Evolutionary conservation across 352 stramenopile species (phyloP), one percentile per base, ranked within the genome.

Genomic region (Pythium sp.): DNA sequence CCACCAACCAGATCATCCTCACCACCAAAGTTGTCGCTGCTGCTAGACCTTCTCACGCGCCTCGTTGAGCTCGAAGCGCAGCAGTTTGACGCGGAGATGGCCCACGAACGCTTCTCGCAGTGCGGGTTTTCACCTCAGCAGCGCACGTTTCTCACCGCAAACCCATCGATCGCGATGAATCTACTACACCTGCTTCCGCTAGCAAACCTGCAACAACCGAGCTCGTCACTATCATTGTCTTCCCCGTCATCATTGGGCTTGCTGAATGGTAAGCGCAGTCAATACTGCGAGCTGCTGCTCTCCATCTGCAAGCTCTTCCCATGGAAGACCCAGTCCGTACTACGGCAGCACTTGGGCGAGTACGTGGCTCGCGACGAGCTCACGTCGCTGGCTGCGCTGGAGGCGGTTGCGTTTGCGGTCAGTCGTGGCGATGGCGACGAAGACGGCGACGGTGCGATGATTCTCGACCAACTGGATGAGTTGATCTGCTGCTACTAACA

Each of bases 401-500:
- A 58, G 51, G 24, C 28, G 5, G 1, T 41, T 28, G 28, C 26
- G 54, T 41, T 36, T 15, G 54, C 54, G 11, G 15, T 41, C 14
- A 11, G 47, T 14, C 15, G 20, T 18, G n/a, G 3, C 47, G 8
- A 55, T n/a, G 11, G n/a, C 20, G 28, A 7, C n/a, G 22, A 30
- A 15, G 51, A 11, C 11, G 6, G 5, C 5, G 51, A 58, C 4
- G 51, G 3, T 3, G 14, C 54, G 2, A 5, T 59, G 26, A 14
- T 59, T 9, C 20, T 20, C 22, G 54, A 32, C 5, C 3, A 24
- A n/a, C 54, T 59, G 28, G 54, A 41, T 5, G 32, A 59, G 26
- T 15, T 59, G 26, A 41, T 59, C 53, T 58, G 53, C 53, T 58
- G 53, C 26, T 59, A 20, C 54, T 59, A 3, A 58, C 1, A 30